Percentiles rank a stretch among this genome's conserved stretches.
These are phyloP conservation scores for Calycina marina DNA, from an alignment of 2,329 filamentous ascomycete species.

Conservation along the genomic window DNA sequence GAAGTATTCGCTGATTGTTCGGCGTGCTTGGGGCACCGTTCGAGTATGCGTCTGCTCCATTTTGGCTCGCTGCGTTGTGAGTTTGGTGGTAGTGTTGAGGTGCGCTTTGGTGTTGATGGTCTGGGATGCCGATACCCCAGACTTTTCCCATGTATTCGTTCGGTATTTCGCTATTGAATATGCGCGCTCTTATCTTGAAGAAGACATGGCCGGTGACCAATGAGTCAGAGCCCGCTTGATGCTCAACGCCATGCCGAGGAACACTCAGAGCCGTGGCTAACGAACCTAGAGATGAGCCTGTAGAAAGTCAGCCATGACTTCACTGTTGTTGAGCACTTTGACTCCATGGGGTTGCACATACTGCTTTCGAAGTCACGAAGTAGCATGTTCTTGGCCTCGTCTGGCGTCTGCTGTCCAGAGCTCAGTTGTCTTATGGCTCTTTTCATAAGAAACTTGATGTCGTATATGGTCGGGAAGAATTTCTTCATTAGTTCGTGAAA, in stretches of 20 bases:
- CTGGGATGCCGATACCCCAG: constrained; percentile 72
- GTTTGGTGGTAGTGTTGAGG: constrained; percentile 26
- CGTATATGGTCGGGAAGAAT: constrained; percentile 87
- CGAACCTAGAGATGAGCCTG: constrained; percentile 83
- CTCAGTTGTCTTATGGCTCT: constrained; percentile 61
- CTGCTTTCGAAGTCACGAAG: constrained; percentile 71
- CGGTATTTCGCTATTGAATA: constrained; percentile 72
- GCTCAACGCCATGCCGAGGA: constrained; percentile 72
- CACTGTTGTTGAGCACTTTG: no score
- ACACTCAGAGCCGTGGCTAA: constrained; percentile 88
- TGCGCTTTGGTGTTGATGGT: constrained; percentile 30
- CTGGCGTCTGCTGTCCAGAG: constrained; percentile 44
- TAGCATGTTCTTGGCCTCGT: constrained; percentile 54
- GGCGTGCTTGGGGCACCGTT: constrained; percentile 46
- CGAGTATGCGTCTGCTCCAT: constrained; percentile 35
- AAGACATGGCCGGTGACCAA: constrained; percentile 89
- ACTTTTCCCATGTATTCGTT: constrained; percentile 79
- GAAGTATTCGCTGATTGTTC: constrained; percentile 45
- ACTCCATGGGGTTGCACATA: no score
- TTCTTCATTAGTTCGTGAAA: constrained; percentile 82
- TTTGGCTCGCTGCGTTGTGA: constrained; percentile 36
- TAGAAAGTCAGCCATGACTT: no score
- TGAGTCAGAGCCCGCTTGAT: constrained; percentile 88
- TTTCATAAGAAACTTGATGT: constrained; percentile 96
- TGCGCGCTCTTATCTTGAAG: constrained; percentile 79